Conservation (phyloP, 306 rosid species). For the Lathyrus oleraceus region DNA sequence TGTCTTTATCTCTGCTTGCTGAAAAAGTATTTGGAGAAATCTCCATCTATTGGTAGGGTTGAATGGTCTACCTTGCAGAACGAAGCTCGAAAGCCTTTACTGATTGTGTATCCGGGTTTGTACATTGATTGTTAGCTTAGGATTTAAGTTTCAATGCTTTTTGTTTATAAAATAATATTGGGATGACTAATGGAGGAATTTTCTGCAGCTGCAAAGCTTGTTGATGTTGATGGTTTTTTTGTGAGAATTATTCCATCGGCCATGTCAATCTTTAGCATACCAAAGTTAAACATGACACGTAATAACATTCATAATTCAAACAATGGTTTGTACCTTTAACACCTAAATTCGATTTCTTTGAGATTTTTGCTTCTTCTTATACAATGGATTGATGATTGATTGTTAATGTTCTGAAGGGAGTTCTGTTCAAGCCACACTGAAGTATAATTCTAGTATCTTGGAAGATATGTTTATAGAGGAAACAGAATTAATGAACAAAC, state of each 20-base stretch:
- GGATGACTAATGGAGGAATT: conserved; percentile 12
- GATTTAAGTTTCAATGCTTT: neutral
- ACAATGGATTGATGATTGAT: conserved; percentile 21
- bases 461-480: conserved; percentile 89
- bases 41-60: conserved; percentile 59
- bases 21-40: conserved; percentile 62
- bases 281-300: conserved; percentile 64
- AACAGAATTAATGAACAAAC: conserved; percentile 45
- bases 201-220: conserved; percentile 54
- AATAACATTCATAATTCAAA: conserved; percentile 62
- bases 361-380: neutral
- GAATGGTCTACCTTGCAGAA: conserved; percentile 87
- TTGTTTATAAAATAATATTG: neutral
- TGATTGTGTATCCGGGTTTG: conserved; percentile 75
- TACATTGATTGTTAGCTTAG: conserved; percentile 3
- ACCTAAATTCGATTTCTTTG: conserved; percentile 21
- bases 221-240: conserved; percentile 51
- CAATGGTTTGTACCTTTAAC: conserved; percentile 54
- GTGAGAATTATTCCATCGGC: conserved; percentile 74
- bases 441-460: conserved; percentile 83
- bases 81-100: conserved; percentile 79
- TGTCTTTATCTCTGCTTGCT: conserved; percentile 80
- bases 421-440: conserved; percentile 65
- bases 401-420: conserved; percentile 50
- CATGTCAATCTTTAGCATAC: conserved; percentile 51